phyloP scores from a whole-genome alignment of 2,329 filamentous ascomycete genomes.

The Hymenotorrendiella dingleyae region DNA sequence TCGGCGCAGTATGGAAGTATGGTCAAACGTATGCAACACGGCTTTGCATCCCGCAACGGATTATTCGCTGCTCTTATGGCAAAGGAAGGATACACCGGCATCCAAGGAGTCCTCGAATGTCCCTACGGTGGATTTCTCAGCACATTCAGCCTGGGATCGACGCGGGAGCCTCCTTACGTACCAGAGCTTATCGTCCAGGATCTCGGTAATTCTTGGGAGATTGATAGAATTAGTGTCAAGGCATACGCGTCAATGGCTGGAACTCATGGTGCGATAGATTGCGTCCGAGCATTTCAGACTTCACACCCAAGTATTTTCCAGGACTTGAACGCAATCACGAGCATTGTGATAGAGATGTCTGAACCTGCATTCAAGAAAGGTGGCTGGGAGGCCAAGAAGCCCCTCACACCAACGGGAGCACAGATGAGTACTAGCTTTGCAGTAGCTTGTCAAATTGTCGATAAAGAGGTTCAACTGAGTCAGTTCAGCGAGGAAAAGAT shows the following conservation, averaged over 20 bases:
- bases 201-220: slow-evolving; percentile 35
- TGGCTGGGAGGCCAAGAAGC: slow-evolving; percentile 32
- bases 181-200: slow-evolving; percentile 28
- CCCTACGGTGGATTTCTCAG: slow-evolving; percentile 38
- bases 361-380: slow-evolving; percentile 32
- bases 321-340: slow-evolving; percentile 27
- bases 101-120: slow-evolving; percentile 36
- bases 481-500: slow-evolving; percentile 31
- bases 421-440: slow-evolving; percentile 36
- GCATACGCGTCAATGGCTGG: slow-evolving; percentile 34
- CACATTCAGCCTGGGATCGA: slow-evolving; percentile 33
- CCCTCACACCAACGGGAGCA: slow-evolving; percentile 33
- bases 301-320: slow-evolving; percentile 24
- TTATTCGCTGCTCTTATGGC: slow-evolving; percentile 36
- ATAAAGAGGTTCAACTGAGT: slow-evolving; percentile 31
- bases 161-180: slow-evolving; percentile 25
- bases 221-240: slow-evolving; percentile 33
- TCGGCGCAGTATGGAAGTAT: slow-evolving; percentile 34
- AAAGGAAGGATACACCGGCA: slow-evolving; percentile 35
- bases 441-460: slow-evolving; percentile 34
- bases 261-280: slow-evolving; percentile 34
- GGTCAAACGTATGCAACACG: slow-evolving; percentile 41
- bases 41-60: slow-evolving; percentile 39
- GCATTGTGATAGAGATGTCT: slow-evolving; percentile 28
- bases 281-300: slow-evolving; percentile 29